These are phyloP conservation scores for Fistulina hepatica DNA, from an alignment of 1,284 basidiomycete species.

Conservation along the genomic window DNA sequence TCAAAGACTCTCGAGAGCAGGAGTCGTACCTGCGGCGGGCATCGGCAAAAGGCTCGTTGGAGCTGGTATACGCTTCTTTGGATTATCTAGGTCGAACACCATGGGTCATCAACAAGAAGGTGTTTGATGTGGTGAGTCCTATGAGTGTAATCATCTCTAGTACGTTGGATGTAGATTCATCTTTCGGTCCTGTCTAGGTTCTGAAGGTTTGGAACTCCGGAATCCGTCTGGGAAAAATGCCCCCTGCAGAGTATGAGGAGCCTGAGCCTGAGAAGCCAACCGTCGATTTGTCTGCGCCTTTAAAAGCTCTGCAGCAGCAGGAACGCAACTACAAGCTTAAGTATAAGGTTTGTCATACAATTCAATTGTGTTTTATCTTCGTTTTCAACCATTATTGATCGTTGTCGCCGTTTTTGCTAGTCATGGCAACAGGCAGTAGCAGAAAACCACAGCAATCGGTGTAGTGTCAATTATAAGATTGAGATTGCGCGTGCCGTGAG, in stretches of 20 bases:
- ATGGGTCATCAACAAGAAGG: conserved; percentile 73
- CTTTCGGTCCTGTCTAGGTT: too few species aligned
- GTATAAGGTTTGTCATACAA: too few species aligned
- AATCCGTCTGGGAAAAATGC: conserved; percentile 65
- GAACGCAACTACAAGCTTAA: too few species aligned
- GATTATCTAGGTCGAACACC: conserved; percentile 88
- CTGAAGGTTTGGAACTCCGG: conserved; percentile 79
- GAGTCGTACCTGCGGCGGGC: conserved; percentile 72
- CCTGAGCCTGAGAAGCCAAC: conserved; percentile 46
- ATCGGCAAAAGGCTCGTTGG: conserved; percentile 65
- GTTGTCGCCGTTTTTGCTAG: too few species aligned
- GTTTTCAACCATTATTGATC: too few species aligned
- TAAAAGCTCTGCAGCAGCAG: too few species aligned
- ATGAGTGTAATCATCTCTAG: neutral
- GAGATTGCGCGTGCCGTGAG: conserved; percentile 89
- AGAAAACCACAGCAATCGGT: conserved; percentile 48
- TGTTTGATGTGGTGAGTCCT: conserved; percentile 42
- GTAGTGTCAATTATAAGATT: conserved; percentile 93
- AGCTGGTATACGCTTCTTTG: conserved; percentile 80
- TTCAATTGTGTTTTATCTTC: too few species aligned
- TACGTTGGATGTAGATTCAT: conserved; percentile 68
- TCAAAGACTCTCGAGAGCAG: conserved; percentile 88
- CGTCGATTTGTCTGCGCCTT: conserved; percentile 44
- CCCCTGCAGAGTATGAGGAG: conserved; percentile 50
- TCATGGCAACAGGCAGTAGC: too few species aligned